Percentiles rank a stretch among this genome's conserved stretches.
phyloP scores from a whole-genome alignment of 495 filamentous ascomycete genomes.

The Pyronema omphalodes region DNA sequence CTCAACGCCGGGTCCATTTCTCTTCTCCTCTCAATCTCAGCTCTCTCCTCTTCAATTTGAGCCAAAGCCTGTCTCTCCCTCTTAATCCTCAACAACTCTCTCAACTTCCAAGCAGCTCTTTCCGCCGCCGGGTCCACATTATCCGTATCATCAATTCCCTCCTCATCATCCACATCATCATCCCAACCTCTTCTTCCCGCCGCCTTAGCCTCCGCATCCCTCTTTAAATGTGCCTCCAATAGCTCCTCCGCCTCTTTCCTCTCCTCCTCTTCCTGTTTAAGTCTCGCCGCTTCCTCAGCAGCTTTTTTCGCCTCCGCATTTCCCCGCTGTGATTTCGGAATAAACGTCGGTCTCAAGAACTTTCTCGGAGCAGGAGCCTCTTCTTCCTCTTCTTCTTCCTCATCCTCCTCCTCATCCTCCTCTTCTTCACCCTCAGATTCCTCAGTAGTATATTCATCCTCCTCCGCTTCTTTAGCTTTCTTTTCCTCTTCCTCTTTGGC shows the following conservation, averaged over 20 bases:
- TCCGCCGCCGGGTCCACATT: conserved; percentile 77
- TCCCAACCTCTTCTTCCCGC: conserved; percentile 71
- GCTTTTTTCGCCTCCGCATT: conserved; percentile 11
- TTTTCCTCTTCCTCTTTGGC: conserved; percentile 39
- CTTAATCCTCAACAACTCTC: conserved; percentile 74
- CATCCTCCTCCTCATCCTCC: conserved; percentile 37
- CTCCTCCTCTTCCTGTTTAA: conserved; percentile 42
- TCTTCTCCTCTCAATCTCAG: conserved; percentile 73
- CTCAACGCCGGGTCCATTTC: conserved; percentile 78
- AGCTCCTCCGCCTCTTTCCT: conserved; percentile 54
- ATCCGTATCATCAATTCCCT: conserved; percentile 71
- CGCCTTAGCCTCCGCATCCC: conserved; percentile 54
- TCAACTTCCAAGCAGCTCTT: conserved; percentile 79
- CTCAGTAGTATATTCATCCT: conserved; percentile 27
- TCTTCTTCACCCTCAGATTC: conserved; percentile 41
- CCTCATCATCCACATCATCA: conserved; percentile 54
- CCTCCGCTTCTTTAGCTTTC: conserved; percentile 19
- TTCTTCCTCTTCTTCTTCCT: conserved; percentile 42
- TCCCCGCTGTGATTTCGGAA: conserved; percentile 61
- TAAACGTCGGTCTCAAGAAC: conserved; percentile 76
- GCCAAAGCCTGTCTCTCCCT: conserved; percentile 75
- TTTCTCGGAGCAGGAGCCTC: conserved; percentile 58
- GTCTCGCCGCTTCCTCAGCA: conserved; percentile 25
- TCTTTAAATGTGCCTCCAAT: conserved; percentile 73
- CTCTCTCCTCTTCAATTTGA: conserved; percentile 61